Evolutionary conservation across 495 filamentous ascomycete genomes (phyloP).

Genomic region (Penicillium lividum): DNA sequence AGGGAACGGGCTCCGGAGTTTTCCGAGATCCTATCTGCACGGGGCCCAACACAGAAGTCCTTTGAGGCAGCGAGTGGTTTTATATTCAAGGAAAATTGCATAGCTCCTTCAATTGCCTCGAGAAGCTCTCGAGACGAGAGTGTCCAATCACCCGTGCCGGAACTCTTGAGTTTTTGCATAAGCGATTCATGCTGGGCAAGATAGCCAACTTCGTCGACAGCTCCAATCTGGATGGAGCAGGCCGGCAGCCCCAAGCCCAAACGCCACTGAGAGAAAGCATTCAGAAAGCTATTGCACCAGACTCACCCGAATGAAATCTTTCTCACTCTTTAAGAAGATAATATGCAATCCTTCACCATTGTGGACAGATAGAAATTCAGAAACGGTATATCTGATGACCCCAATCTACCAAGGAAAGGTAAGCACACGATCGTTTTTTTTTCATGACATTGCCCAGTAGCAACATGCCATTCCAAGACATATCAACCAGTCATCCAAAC

Average conservation of each 20-base stretch:
- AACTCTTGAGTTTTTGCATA: conserved; percentile 9
- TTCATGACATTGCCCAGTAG: too few relatives aligned
- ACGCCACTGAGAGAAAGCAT: conserved; percentile 36
- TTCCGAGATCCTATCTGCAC: conserved; percentile 4
- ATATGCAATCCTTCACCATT: too few relatives aligned
- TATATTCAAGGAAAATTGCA: too few relatives aligned
- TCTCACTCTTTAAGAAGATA: too few relatives aligned
- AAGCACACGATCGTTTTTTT: too few relatives aligned
- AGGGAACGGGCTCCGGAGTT: conserved; percentile 16
- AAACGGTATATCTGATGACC: too few relatives aligned
- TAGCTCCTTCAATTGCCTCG: not conserved
- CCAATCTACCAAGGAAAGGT: too few relatives aligned
- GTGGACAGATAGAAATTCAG: too few relatives aligned
- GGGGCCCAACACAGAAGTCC: conserved; percentile 14
- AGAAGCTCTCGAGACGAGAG: not conserved
- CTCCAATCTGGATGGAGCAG: not conserved
- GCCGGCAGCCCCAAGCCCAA: conserved; percentile 29
- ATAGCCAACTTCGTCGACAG: conserved; percentile 39
- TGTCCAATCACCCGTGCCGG: not conserved
- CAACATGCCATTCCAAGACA: too few relatives aligned
- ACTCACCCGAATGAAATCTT: too few relatives aligned
- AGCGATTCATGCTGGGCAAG: conserved; percentile 21
- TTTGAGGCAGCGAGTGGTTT: too few relatives aligned
- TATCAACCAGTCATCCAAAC: too few relatives aligned
- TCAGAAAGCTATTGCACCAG: conserved; percentile 36